Base-by-base conservation (phyloP, 129 eudicot species). In the Saposhnikovia divaricata region DNA sequence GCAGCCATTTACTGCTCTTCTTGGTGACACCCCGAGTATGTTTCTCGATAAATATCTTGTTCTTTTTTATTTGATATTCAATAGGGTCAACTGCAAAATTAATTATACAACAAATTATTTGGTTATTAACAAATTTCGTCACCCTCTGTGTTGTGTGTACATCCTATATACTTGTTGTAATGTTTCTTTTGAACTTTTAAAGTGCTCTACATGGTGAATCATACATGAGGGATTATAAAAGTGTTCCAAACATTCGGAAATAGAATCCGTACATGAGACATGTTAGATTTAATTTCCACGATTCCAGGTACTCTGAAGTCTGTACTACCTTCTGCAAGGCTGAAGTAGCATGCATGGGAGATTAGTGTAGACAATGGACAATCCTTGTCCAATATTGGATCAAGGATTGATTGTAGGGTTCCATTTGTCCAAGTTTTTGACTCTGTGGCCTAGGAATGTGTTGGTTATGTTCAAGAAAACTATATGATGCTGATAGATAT, bases 1-100 rank as follows among this genome's bases (percentile, higher is more conserved):
- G 99, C 99, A 95, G 84, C 99, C 99, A 51, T 96, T 96, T 83
- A 96, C 97, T 85, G 98, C 99, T 63, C 97, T 96, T 38, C 99
- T 96, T 84, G 98, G 98, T 25, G 99, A 96, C 86, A 81, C 88
- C 76, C 99, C 99, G n/a, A 96, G 99, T 96, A 86, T 57, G 89
- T 86, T 34, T 72, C 43, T 59, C n/a, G n/a, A 39, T 13, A 1
- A 47, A 42, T 14, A 50, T 45, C 18, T 69, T 27, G 37, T 28
- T 15, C 70, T 37, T 34, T 34, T 34, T 44, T 27, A 43, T 47
- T 27, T 57, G 38, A 59, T 51, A 25, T 48, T 74, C 40, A 43
- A 2, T 34, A 34, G 37, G 37, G 46, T 46, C 23, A 57, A 46
- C 21, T 47, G 50, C 65, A 80, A 74, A 46, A 48, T 61, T 47